Base-by-base conservation (phyloP, 352 stramenopile genomes). In the Phytopythium delawarense region DNA sequence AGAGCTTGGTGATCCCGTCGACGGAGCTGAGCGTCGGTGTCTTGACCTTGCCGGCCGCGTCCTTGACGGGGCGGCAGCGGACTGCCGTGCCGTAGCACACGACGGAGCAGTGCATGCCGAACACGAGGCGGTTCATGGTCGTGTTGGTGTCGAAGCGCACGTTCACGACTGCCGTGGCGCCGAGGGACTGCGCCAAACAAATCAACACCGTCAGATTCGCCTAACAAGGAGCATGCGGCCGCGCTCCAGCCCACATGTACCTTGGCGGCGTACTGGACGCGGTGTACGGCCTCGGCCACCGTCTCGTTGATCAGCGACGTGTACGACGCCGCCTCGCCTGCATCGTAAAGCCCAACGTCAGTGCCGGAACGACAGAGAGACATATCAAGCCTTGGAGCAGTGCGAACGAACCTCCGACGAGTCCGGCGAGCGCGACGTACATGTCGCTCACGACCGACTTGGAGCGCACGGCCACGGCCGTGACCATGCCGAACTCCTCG, bases 61-160 rank as follows among this genome's bases (percentile, higher is more conserved):
- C 40, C 55, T 61, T 61, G 21, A 73, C 50, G 2, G 78, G 74
- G 32, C 78, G 77, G 55, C 82, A 91, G 30, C 72, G 74, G 61
- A 93, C 84, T 4, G 84, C 84, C 1, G 84, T 93, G 37, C 84
- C 84, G 62, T 93, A 93, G 61, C 81, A 88, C 25, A 92, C 79
- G 16, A 90, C 79, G 4, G 81, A 89, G 68, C 82, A 92, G 67
- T 93, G 84, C 63, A 93, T 75, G 12, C 84, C 84, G 53, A 93
- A 93, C 46, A 93, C 80, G 51, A 93, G 76, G 45, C 84, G 82
- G 54, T 93, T 93, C 84, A 93, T 93, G 15, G 84, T 91, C 69
- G 80, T 90, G 68, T 89, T 93, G 45, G 82, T 87, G 67, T 92
- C 82, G 63, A 93, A 92, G 50, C 83, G 83, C 59, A 91, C 84